Conservation (phyloP, 1,284 basidiomycete genomes). For the Amylostereum areolatum region DNA sequence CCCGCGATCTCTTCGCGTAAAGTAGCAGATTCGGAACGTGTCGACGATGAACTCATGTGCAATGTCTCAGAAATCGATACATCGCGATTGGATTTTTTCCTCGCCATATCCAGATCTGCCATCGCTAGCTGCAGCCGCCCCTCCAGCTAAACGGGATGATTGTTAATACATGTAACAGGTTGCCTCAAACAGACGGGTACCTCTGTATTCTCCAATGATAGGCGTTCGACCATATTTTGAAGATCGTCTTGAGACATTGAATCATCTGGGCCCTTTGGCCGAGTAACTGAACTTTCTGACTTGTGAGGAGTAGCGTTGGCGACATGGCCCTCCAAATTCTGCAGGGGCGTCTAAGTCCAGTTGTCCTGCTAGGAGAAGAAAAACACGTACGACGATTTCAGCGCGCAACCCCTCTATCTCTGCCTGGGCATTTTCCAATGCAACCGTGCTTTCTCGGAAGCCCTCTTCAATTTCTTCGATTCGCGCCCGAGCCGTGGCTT, state of each 20-base stretch:
- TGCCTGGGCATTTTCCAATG: slow-evolving; percentile 86
- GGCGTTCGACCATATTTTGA: no score
- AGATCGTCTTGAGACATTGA: no score
- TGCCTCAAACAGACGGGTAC: no score
- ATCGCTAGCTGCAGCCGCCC: slow-evolving; percentile 39
- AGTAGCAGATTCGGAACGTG: slow-evolving; percentile 40
- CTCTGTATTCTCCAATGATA: no score
- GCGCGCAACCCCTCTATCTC: slow-evolving; percentile 83
- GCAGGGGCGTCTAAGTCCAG: slow-evolving; percentile 8
- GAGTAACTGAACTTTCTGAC: no score
- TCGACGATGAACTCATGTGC: slow-evolving; percentile 34
- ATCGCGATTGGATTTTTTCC: slow-evolving; percentile 56
- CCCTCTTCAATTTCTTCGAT: slow-evolving; percentile 86
- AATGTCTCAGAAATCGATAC: slow-evolving; percentile 32
- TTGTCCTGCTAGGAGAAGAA: no score
- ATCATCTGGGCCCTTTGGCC: no score
- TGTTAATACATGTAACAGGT: no score
- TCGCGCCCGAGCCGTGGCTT: slow-evolving; percentile 54
- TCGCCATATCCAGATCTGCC: slow-evolving; percentile 47
- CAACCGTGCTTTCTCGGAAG: slow-evolving; percentile 79
- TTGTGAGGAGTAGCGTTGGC: no score
- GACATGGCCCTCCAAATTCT: slow-evolving; percentile 57
- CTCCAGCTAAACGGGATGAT: slow-evolving; percentile 30
- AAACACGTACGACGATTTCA: slow-evolving; percentile 42
- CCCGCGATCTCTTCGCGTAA: slow-evolving; percentile 66